Base-by-base conservation (phyloP, 805 yeast species). In the Nakazawaea pomicola region DNA sequence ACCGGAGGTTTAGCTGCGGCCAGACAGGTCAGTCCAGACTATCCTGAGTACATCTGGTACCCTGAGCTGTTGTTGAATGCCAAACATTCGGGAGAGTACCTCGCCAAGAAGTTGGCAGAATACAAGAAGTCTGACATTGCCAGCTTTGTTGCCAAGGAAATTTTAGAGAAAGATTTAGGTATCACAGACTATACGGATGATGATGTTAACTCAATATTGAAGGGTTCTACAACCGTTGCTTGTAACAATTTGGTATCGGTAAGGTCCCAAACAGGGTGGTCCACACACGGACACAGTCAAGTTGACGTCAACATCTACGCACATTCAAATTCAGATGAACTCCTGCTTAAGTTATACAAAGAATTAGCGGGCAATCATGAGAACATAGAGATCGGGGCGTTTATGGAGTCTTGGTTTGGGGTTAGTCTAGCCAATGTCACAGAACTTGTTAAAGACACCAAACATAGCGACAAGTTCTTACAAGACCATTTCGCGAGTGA, bases 211-310 rank as follows among this genome's bases (percentile, higher is more conserved):
- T 52, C 45, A 2, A 56, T 83, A 9, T 46, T 76, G 18, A 45
- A 56, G 3, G 52, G 41, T 15, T 9, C 38, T 2, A 14, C 36
- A 4, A 16, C 20, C n/a, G 38, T 78, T 46, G 62, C 69, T 29
- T 60, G 88, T 43, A 83, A 85, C 54, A 70, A 79, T 41, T 74
- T 90, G 74, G 74, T 88, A 9, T 83, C 95, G 1, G 54, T 63
- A n/a, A 76, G 95, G 48, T 88, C 97, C 0, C 84, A 84, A 60
- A 77, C 88, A 14, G 97, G 96, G n/a, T 90, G 96, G 96, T 72
- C 95, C 8, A 90, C 97, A 0, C 95, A 88, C 54, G 98, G 97
- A 23, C 98, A 90, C 60, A 81, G 95, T 16, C 96, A 96, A 0
- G 96, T 90, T 12, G 98, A 90, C 61, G 96, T 90, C 28, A 90